A percentile compares a stretch with the other conserved stretches of the same genome.
Evolutionary conservation across 2,329 filamentous ascomycete genomes (phyloP).

Genomic region (Fonsecaea monophora): DNA sequence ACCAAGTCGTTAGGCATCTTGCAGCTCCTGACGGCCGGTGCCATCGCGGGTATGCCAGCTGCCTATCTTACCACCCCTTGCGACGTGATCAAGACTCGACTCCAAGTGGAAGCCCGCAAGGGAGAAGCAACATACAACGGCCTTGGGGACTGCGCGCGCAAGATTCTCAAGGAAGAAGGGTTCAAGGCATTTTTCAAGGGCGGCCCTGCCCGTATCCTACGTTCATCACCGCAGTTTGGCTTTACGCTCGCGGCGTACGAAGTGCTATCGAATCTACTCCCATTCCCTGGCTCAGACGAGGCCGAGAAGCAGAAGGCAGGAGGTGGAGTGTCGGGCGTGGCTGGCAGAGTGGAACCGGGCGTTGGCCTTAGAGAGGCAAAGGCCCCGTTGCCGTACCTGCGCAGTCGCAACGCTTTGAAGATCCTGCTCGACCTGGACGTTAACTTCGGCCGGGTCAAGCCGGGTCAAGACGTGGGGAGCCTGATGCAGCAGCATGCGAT

Average conservation of each 20-base stretch:
- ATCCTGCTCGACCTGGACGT: conserved; percentile 93
- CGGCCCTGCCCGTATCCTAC: conserved; percentile 90
- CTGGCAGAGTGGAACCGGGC: conserved; percentile 68
- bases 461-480: conserved; percentile 51
- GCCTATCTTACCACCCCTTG: conserved; percentile 96
- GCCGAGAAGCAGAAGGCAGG: conserved; percentile 56
- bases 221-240: conserved; percentile 95
- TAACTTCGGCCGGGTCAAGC: conserved; percentile 80
- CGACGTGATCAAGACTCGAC: conserved; percentile 98
- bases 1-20: conserved; percentile 88
- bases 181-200: conserved; percentile 99
- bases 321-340: conserved; percentile 49
- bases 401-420: conserved; percentile 90
- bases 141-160: conserved; percentile 81
- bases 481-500: conserved; percentile 7
- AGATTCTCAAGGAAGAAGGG: conserved; percentile 87
- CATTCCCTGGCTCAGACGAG: conserved; percentile 71
- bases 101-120: conserved; percentile 97
- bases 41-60: conserved; percentile 89
- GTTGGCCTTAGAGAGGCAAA: conserved; percentile 69
- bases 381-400: conserved; percentile 68
- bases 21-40: conserved; percentile 91
- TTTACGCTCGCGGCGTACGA: conserved; percentile 97
- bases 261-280: conserved; percentile 79
- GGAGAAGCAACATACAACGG: conserved; percentile 88